phyloP scores from a whole-genome alignment of 73 alveolate genomes.

The Stentor roeselii region DNA sequence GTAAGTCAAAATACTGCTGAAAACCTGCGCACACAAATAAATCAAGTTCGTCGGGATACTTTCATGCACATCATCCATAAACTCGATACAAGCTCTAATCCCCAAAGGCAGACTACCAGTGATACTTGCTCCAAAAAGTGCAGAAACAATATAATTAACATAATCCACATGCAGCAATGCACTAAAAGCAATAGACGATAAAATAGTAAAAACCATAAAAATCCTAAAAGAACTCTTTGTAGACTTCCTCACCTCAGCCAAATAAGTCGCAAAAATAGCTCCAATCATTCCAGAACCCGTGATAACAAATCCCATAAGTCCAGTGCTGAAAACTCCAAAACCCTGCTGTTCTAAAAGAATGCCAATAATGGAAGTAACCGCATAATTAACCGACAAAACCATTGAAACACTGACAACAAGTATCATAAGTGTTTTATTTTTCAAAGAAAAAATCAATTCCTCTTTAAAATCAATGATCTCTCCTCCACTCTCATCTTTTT shows the following conservation, averaged over 20 bases:
- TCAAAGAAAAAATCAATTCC: slow-evolving; percentile 8
- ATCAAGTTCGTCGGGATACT: slow-evolving; percentile 7
- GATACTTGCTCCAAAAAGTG: not conserved
- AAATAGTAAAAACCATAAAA: not conserved
- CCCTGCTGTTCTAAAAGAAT: not conserved
- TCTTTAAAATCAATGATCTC: not conserved
- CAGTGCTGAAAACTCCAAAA: not conserved
- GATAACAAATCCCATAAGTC: not conserved
- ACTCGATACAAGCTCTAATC: not conserved
- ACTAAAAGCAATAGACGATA: not conserved
- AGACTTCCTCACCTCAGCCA: not conserved
- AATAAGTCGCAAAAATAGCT: not conserved
- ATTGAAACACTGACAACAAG: not conserved
- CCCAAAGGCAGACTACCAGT: slow-evolving; percentile 17
- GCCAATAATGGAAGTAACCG: not conserved
- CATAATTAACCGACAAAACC: not conserved
- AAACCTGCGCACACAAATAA: not conserved
- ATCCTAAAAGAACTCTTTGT: not conserved
- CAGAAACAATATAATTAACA: not conserved
- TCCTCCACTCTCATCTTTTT: not conserved
- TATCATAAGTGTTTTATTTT: not conserved
- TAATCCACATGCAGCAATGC: not conserved
- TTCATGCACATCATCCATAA: not conserved
- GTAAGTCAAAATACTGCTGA: not conserved
- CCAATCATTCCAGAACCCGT: not conserved